Base-by-base conservation (phyloP, 257 asterid species). In the Rubia yunnanensis region DNA sequence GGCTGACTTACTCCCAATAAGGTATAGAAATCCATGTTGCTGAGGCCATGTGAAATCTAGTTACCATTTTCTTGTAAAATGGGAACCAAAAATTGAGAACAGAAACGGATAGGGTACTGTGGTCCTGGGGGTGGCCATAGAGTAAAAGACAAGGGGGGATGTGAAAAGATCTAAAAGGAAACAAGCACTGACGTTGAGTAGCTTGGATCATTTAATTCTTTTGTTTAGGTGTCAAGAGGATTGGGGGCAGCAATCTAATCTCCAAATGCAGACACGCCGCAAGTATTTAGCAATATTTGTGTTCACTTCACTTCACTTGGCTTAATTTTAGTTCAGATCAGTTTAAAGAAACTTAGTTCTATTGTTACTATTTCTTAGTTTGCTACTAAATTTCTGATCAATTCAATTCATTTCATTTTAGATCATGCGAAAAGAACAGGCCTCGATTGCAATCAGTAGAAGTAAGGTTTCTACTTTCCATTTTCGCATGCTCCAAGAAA, bases 141-240 rank as follows among this genome's bases (percentile, higher is more conserved):
- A 18, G 62, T 27, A 27, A 76, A 44, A 77, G 82, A 74, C 83
- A 74, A 72, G 84, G 80, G 78, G 80, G 77, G 69, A 73, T 65
- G 81, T 57, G 52, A 80, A 78, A 76, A 82, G 83, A 78, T 80
- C 27, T 58, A 54, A 70, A 67, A 54, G 71, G 68, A 58, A 76
- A 64, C 46, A 60, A 76, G 78, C 60, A 49, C 71, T 71, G 78
- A 75, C 77, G 81, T 68, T 73, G 52, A 66, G 66, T 68, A 41
- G 66, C 53, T 55, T 66, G 65, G 79, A 71, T 78, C 82, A 87
- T 85, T 87, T 78, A 87, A 77, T 89, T 78, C 74, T 81, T 78
- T 72, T 83, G 86, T 80, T 82, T 76, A 59, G 76, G 67, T 89
- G 91, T 83, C 85, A 77, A 85, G 76, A 68, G 65, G 83, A 83